These are phyloP conservation scores for Setomelanomma holmii DNA, from an alignment of 2,329 filamentous ascomycete species.

Conservation along the genomic window DNA sequence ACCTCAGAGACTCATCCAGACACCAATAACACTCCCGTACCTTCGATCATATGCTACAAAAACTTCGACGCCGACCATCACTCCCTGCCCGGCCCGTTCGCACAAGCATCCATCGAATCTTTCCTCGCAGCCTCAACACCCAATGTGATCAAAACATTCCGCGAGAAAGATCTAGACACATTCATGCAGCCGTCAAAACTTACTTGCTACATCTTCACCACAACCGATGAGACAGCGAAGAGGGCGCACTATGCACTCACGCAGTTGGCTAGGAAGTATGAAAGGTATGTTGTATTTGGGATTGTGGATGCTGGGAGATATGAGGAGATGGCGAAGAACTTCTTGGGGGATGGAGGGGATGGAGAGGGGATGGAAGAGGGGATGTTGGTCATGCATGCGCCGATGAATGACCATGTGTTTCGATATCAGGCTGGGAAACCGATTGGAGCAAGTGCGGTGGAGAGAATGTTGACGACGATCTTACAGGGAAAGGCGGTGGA, in stretches of 20 bases:
- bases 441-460: slow-evolving; percentile 12
- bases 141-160: slow-evolving; percentile 12
- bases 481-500: slow-evolving; percentile 21
- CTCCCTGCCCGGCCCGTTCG: slow-evolving; percentile 19
- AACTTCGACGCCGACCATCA: slow-evolving; percentile 27
- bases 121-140: slow-evolving; percentile 4
- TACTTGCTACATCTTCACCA: slow-evolving; percentile 26
- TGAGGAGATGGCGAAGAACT: slow-evolving; percentile 28
- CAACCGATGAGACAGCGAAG: slow-evolving; percentile 5
- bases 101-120: slow-evolving; percentile 1
- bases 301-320: slow-evolving; percentile 25
- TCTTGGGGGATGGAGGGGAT: slow-evolving; percentile 12
- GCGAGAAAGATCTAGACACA: slow-evolving; percentile 22
- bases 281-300: slow-evolving; percentile 24
- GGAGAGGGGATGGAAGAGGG: slow-evolving; percentile 7
- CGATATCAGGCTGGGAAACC: slow-evolving; percentile 18
- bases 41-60: slow-evolving; percentile 26
- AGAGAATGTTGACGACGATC: slow-evolving; percentile 28
- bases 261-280: slow-evolving; percentile 22
- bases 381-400: slow-evolving; percentile 27
- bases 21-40: too few relatives aligned
- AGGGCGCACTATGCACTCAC: slow-evolving; percentile 24
- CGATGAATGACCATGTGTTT: slow-evolving; percentile 31
- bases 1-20: too few relatives aligned
- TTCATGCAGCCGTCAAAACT: slow-evolving; percentile 32